Evolutionary conservation across 2,329 filamentous ascomycete genomes (phyloP).

Genomic region (Pseudogymnoascus sp.): DNA sequence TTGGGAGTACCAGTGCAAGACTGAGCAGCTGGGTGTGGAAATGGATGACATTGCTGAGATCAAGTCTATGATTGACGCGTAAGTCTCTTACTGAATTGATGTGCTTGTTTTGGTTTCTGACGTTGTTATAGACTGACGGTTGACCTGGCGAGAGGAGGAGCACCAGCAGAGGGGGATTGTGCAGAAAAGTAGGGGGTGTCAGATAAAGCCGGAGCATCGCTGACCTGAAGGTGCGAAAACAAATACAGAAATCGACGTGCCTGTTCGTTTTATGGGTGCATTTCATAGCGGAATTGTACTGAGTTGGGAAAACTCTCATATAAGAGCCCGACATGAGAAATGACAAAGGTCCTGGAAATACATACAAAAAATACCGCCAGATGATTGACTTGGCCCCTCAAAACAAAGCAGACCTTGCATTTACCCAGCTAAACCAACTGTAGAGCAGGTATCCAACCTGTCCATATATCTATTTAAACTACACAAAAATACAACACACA

Average conservation of each 20-base stretch:
- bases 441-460: not conserved
- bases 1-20: conserved; percentile 2
- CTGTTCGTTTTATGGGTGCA: not conserved
- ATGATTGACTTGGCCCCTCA: too few species aligned
- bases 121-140: not conserved
- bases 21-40: not conserved
- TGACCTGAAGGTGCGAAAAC: not conserved
- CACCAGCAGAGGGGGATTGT: not conserved
- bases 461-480: not conserved
- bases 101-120: not conserved
- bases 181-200: not conserved
- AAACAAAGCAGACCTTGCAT: too few species aligned
- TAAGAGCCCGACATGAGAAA: not conserved
- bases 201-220: not conserved
- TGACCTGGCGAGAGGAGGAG: not conserved
- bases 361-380: too few species aligned
- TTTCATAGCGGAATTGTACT: not conserved
- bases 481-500: conserved; percentile 1
- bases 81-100: not conserved
- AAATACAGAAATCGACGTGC: not conserved
- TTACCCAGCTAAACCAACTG: not conserved
- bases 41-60: conserved; percentile 3
- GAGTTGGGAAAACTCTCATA: not conserved
- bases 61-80: not conserved
- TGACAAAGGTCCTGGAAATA: not conserved